Evolutionary conservation across 2,329 filamentous ascomycete genomes (phyloP).

Genomic region (Alternaria tenuissima): DNA sequence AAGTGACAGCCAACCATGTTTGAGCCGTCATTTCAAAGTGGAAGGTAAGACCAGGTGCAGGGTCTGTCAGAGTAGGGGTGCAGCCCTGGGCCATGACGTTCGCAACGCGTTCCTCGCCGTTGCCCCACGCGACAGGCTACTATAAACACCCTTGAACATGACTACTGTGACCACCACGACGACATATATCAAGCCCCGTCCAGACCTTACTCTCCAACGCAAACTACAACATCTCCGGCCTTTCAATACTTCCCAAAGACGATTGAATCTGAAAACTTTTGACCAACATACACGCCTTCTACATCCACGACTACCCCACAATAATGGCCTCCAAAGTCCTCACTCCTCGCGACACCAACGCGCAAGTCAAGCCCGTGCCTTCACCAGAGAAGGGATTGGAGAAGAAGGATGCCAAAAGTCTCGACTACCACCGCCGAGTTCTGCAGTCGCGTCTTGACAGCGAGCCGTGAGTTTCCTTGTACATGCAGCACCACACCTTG

Average conservation of each 20-base stretch:
- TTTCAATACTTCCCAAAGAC: background rate
- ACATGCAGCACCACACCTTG: background rate
- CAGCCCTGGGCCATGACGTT: slow-evolving; percentile 20
- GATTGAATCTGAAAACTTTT: background rate
- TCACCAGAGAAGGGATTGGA: slow-evolving; percentile 38
- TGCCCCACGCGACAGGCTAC: slow-evolving; percentile 21
- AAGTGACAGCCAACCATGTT: slow-evolving; percentile 3
- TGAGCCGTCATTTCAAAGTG: background rate
- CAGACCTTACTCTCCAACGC: background rate
- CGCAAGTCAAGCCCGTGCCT: slow-evolving; percentile 42
- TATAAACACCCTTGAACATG: slow-evolving; percentile 17
- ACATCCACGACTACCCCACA: slow-evolving; percentile 1
- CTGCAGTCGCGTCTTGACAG: slow-evolving; percentile 75
- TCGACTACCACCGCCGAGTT: slow-evolving; percentile 81
- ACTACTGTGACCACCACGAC: slow-evolving; percentile 12
- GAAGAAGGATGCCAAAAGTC: slow-evolving; percentile 48
- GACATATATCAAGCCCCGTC: background rate
- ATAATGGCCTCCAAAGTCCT: slow-evolving; percentile 69
- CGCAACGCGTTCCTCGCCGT: slow-evolving; percentile 16
- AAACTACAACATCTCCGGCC: background rate
- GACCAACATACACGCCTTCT: background rate
- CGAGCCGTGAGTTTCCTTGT: slow-evolving; percentile 63
- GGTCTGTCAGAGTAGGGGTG: slow-evolving; percentile 7
- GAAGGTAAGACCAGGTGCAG: background rate
- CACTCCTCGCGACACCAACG: slow-evolving; percentile 72